Conservation (phyloP, 768 basidiomycete genomes). For the Austroboletus festivus region DNA sequence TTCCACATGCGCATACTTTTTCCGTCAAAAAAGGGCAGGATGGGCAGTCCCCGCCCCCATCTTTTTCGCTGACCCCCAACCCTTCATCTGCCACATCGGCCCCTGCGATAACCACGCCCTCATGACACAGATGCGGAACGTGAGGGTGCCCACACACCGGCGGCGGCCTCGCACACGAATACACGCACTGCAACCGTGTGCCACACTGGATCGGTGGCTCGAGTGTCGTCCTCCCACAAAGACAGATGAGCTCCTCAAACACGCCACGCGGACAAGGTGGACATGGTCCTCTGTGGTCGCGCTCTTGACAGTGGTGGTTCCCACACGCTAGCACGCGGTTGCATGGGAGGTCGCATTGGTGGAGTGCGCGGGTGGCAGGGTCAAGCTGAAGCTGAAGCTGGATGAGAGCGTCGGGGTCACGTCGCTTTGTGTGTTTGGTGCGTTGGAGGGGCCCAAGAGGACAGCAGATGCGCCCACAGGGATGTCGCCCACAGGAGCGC, state of each 20-base stretch:
- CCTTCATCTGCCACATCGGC: conserved; percentile 26
- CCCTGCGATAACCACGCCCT: conserved; percentile 42
- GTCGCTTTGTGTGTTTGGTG: conserved; percentile 45
- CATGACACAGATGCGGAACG: conserved; percentile 80
- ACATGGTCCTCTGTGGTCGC: conserved; percentile 83
- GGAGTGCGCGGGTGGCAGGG: conserved; percentile 65
- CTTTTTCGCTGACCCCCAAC: conserved; percentile 3
- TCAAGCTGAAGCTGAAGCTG: conserved; percentile 37
- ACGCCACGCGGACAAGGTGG: conserved; percentile 81
- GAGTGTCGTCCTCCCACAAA: conserved; percentile 81
- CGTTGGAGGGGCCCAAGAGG: conserved; percentile 67
- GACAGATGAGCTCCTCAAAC: conserved; percentile 89
- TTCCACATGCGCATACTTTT: conserved; percentile 87
- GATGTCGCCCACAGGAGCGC: conserved; percentile 82
- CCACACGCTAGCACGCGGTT: conserved; percentile 72
- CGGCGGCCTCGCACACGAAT: conserved; percentile 71
- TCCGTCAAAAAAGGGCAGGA: conserved; percentile 80
- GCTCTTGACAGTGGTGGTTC: conserved; percentile 71
- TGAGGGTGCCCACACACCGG: conserved; percentile 82
- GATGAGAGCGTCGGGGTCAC: conserved; percentile 23
- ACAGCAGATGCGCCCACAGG: conserved; percentile 83
- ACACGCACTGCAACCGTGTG: conserved; percentile 70
- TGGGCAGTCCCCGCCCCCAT: conserved; percentile 53
- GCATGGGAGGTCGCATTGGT: conserved; percentile 83
- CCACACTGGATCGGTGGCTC: conserved; percentile 91